Base-by-base conservation (phyloP, 805 yeast genomes). In the Metschnikowia lachancei region DNA sequence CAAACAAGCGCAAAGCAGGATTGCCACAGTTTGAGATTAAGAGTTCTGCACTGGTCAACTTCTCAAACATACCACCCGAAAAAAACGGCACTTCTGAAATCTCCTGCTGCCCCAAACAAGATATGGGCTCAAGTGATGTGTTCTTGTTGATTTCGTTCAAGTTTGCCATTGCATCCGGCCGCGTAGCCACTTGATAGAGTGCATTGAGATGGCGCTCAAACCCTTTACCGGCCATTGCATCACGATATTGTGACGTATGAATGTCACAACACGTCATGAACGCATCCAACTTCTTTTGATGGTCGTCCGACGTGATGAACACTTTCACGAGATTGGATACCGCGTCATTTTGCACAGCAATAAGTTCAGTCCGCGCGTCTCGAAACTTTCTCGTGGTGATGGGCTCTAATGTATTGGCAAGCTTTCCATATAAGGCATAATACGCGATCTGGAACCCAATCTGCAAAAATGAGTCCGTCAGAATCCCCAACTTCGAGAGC, bases 1-100 rank as follows among this genome's bases (percentile, higher is more conserved):
- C 97, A 70, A 90, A 90, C 41, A 85, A 73, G 52, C 85, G 82
- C 47, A 90, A 72, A 1, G 96, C 85, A 5, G 96, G 95, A 62
- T 90, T 90, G 32, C 97, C 97, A 69, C 97, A 90, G 65, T 90
- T 90, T n/a, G 51, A 43, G 26, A 62, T 62, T 42, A 72, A 60
- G 22, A 72, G 51, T 44, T 70, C 76, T 0, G 76, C 74, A 9
- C 58, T 48, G 4, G 61, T 45, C n/a, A 72, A 57, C 45, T 57
- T 60, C 24, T 71, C 72, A 36, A 72, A 60, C 12, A 60, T 39
- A 1, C 65, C 63, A 43, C 67, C 66, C 3, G 69, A 61, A 5
- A 72, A 49, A 26, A 72, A 59, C 2, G 75, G 74, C 17, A 68
- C 50, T 3, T 11, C 34, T 4, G 14, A 14, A 10, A 50, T 39